Conservation (phyloP, 305 asterid genomes). For the Fraxinus sp. region DNA sequence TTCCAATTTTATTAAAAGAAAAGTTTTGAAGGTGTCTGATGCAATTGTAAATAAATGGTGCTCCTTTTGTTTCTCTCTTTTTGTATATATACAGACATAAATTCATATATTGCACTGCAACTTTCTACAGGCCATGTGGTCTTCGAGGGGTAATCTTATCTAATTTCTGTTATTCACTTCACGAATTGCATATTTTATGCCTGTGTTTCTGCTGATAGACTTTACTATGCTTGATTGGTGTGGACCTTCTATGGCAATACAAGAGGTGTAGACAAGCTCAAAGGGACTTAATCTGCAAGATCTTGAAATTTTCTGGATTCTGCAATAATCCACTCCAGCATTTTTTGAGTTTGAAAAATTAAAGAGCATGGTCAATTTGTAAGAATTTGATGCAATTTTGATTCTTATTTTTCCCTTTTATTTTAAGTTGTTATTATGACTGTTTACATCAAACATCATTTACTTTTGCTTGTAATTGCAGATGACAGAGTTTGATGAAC, state of each 20-base stretch:
- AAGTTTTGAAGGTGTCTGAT: conserved; percentile 21
- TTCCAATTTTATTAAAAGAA: conserved; percentile 26
- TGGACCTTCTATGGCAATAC: not conserved
- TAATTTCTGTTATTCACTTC: not conserved
- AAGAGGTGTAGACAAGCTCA: not conserved
- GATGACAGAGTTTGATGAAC: conserved; percentile 1
- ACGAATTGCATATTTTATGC: not conserved
- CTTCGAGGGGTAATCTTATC: conserved; percentile 3
- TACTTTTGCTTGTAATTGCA: not conserved
- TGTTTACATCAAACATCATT: not conserved
- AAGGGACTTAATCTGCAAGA: not conserved
- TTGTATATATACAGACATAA: conserved; percentile 12
- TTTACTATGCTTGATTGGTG: not conserved
- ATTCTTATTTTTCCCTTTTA: not conserved
- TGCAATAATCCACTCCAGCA: not conserved
- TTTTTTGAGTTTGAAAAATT: not conserved
- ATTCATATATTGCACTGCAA: not conserved
- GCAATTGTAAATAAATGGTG: conserved; percentile 21
- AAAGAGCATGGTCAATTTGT: not conserved
- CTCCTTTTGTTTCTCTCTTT: not conserved
- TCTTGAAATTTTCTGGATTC: not conserved
- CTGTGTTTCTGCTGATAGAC: not conserved
- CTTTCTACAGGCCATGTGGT: not conserved
- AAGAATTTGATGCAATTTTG: not conserved
- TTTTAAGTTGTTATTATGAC: not conserved